Evolutionary conservation across 2,329 filamentous ascomycete genomes (phyloP), one percentile per base, ranked within the genome.

Genomic region (Pseudogymnoascus sp.): DNA sequence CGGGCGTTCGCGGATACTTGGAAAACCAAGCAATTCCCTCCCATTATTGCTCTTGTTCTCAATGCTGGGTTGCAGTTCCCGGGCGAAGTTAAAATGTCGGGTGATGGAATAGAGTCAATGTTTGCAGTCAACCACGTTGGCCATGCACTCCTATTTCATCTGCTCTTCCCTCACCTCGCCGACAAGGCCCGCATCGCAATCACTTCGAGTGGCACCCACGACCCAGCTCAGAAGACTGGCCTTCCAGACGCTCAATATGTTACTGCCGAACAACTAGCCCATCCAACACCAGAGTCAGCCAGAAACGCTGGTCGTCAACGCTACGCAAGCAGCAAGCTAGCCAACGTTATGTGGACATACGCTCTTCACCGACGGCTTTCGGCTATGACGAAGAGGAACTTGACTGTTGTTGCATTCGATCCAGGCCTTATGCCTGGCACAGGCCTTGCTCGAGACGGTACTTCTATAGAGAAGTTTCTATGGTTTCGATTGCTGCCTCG

Each of bases 91-190:
- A 28, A 67, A 0, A 73, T 75, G 59, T 78, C 76, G 0, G 64
- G 61, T 0, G 77, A 82, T 19, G 77, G 78, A 7, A 69, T 82
- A 42, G 81, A 83, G 67, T 67, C 69, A 33, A 79, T 77, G 6
- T 84, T 84, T 66, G 79, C 73, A 4, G 74, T 81, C 66, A 79
- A 76, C 63, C 79, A 83, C 65, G 74, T 82, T 44, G 80, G 80
- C 4, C 79, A 83, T 67, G 77, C 79, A 13, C 70, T 82, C 1
- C 75, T 83, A 0, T 79, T 80, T 68, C 77, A 78, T 62, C 75
- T 82, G 3, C 74, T 84, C 2, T 71, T 70, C 3, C 76, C 78
- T 0, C 60, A 73, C 47, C 70, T 80, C 6, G 75, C 76, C 2
- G 60, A 68, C 0, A 70, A 76, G 4, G 77, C 77, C 2, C 75